Base-by-base conservation (phyloP, 1,139 yeast genomes). In the Nakaseomyces nivariensis region DNA sequence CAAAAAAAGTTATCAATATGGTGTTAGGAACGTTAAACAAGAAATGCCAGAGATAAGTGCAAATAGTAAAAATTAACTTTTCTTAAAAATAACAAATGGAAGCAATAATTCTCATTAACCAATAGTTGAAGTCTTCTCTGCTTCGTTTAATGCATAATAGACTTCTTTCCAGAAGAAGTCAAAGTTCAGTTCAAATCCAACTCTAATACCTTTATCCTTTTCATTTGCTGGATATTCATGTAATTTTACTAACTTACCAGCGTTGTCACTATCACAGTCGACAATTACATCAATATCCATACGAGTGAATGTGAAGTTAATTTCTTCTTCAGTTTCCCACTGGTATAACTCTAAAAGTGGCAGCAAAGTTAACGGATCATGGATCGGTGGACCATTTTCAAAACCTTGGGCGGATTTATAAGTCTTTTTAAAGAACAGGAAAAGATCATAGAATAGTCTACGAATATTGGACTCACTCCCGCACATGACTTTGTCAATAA, bases 281-380 rank as follows among this genome's bases (percentile, higher is more conserved):
- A 64, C 66, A 6, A 71, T 70, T 0, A 65, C 70, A 37, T 63
- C 63, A 3, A 66, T 58, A 31, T 75, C 71, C 11, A 68, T 54
- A 26, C 72, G 61, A 49, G 65, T 68, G 48, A 67, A 68, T 50
- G 66, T 62, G 52, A 58, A 63, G 6, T 58, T 57, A 10, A 67
- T 57, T 1, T 61, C 62, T 34, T 69, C 66, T 40, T 70, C 47
- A 5, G 55, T 29, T 31, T 52, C 57, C 51, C 57, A 54, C 4
- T 55, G 57, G 50, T 63, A 68, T 32, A 75, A 58, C 37, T 82
- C 79, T 43, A 85, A 63, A 27, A 85, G 61, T 0, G 78, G 78
- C 48, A 76, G 80, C 3, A 85, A 71, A 0, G 95, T 87, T 44
- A 85, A 67, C 0, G 95, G 94, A 61, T 87, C 95, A 64, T 88